Evolutionary conservation across 2,329 filamentous ascomycete genomes (phyloP).

Genomic region (Arthrobotrys sinensis): DNA sequence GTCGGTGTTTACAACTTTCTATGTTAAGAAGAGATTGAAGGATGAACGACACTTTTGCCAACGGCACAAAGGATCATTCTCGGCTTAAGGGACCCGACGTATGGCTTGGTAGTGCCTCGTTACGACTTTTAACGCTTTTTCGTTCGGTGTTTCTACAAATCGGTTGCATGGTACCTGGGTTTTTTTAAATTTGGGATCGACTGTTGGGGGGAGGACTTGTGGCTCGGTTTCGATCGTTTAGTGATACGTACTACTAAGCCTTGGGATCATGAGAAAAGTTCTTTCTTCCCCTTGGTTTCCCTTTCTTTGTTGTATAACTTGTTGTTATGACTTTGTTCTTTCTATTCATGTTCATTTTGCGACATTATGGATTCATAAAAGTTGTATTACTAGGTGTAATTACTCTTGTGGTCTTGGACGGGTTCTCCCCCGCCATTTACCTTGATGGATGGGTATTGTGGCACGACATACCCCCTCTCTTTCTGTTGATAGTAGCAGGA

Average conservation of each 20-base stretch:
- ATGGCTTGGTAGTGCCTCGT: neutral
- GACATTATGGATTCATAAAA: slow-evolving; percentile 21
- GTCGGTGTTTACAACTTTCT: slow-evolving; percentile 54
- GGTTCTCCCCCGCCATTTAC: no score
- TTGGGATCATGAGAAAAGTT: no score
- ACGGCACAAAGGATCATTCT: slow-evolving; percentile 56
- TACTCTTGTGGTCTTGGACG: no score
- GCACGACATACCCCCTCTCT: no score
- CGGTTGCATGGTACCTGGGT: slow-evolving; percentile 1
- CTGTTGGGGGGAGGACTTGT: no score
- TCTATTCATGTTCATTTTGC: slow-evolving; percentile 24
- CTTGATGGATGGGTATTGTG: no score
- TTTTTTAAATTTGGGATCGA: no score
- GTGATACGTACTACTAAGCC: no score
- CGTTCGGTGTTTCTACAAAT: neutral
- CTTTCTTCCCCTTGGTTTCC: neutral
- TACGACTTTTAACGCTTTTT: neutral
- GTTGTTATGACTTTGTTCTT: neutral
- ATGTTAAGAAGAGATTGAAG: slow-evolving; percentile 59
- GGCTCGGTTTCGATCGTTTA: no score
- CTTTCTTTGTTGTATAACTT: neutral
- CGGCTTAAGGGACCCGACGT: slow-evolving; percentile 15
- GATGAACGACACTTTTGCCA: slow-evolving; percentile 57
- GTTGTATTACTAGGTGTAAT: slow-evolving; percentile 40
- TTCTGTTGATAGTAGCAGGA: no score